A percentile compares a stretch with the other conserved stretches of the same genome.
Evolutionary conservation across 1,284 basidiomycete species (phyloP).

Genomic region (Marasmius oreades): DNA sequence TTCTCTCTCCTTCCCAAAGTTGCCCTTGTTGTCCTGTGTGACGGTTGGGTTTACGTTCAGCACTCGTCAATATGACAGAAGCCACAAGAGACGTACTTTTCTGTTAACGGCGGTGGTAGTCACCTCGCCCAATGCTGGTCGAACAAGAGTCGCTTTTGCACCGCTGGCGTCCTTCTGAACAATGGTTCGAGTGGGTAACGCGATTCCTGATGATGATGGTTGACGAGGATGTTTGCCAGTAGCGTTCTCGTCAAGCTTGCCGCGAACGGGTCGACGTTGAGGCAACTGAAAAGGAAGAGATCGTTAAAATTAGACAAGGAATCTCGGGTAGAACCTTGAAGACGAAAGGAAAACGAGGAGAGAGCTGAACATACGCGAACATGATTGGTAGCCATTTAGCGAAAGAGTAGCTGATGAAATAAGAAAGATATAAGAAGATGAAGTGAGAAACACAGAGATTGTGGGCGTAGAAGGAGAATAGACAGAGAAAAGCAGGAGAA

Average conservation of each 20-base stretch:
- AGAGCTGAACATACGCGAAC: constrained; percentile 42
- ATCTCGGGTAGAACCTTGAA: not conserved
- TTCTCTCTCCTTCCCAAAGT: constrained; percentile 48
- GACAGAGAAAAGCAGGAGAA: constrained; percentile 9
- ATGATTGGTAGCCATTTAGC: constrained; percentile 55
- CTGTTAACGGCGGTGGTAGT: constrained; percentile 68
- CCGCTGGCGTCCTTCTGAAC: constrained; percentile 38
- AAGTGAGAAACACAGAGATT: constrained; percentile 7
- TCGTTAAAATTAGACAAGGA: constrained; percentile 7
- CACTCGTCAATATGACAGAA: constrained; percentile 1
- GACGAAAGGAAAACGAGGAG: constrained; percentile 9
- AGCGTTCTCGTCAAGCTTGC: constrained; percentile 74
- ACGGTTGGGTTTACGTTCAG: constrained; percentile 8
- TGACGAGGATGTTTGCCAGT: constrained; percentile 61
- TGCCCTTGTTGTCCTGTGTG: constrained; percentile 34
- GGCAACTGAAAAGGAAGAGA: constrained; percentile 11
- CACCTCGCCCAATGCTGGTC: constrained; percentile 69
- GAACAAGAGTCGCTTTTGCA: constrained; percentile 42
- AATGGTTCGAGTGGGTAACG: constrained; percentile 39
- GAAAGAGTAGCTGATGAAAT: constrained; percentile 21
- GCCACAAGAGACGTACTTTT: constrained; percentile 47
- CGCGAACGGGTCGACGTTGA: constrained; percentile 31
- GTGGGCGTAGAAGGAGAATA: constrained; percentile 10
- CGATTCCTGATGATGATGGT: constrained; percentile 52
- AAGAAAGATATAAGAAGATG: constrained; percentile 15